These are phyloP conservation scores for Plantago ovata DNA, from an alignment of 257 asterid genomes.

Conservation along the genomic window DNA sequence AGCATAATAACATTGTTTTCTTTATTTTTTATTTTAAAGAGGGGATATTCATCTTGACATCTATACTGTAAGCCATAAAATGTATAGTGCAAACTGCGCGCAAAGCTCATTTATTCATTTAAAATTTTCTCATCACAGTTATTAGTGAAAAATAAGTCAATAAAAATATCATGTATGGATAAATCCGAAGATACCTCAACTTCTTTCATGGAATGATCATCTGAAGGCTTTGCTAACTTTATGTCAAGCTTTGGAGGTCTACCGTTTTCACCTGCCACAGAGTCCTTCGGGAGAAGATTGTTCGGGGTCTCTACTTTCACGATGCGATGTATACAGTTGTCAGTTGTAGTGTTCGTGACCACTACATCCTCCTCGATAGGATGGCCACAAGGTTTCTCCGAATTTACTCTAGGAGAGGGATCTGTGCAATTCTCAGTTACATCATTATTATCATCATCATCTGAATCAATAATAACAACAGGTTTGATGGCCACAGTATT, in stretches of 20 bases:
- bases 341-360: neutral
- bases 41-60: too few species aligned
- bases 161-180: slow-evolving; percentile 3
- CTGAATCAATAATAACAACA: slow-evolving; percentile 68
- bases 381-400: slow-evolving; percentile 29
- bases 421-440: slow-evolving; percentile 17
- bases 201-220: slow-evolving; percentile 13
- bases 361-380: slow-evolving; percentile 30
- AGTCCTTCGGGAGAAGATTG: slow-evolving; percentile 4
- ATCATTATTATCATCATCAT: slow-evolving; percentile 56
- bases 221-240: neutral
- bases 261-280: slow-evolving; percentile 36
- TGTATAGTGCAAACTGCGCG: slow-evolving; percentile 17
- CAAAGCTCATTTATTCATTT: slow-evolving; percentile 8
- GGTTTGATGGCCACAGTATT: slow-evolving; percentile 22
- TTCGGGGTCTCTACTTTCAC: too few species aligned
- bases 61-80: slow-evolving; percentile 6
- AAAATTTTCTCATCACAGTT: slow-evolving; percentile 16
- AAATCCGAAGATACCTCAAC: neutral
- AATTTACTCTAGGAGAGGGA: slow-evolving; percentile 30
- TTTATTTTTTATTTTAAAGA: too few species aligned
- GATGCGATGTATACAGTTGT: neutral
- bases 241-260: neutral
- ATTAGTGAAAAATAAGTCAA: neutral
- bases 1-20: neutral